phyloP scores from a whole-genome alignment of 495 filamentous ascomycete species.

The Aspergillus incahuasiensis region DNA sequence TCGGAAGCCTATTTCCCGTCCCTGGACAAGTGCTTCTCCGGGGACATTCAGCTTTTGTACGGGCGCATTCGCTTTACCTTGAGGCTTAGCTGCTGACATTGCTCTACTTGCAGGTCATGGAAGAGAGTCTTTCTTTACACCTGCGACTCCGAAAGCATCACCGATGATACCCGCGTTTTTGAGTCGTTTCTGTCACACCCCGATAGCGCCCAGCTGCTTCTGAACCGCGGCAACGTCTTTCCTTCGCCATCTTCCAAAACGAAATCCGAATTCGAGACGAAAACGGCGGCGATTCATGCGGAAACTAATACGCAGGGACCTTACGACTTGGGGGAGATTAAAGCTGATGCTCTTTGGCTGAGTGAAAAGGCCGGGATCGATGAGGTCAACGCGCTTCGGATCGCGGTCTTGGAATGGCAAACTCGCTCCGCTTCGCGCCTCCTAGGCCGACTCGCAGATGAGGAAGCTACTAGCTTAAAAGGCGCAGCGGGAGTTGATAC shows the following conservation, averaged over 20 bases:
- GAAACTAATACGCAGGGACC: constrained; percentile 61
- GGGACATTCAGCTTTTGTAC: constrained; percentile 55
- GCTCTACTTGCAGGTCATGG: constrained; percentile 60
- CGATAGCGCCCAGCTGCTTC: constrained; percentile 60
- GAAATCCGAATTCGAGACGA: constrained; percentile 75
- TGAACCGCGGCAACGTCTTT: constrained; percentile 60
- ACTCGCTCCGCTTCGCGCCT: constrained; percentile 61
- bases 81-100: constrained; percentile 10
- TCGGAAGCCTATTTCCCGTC: constrained; percentile 58
- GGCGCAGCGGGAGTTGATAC: constrained; percentile 59
- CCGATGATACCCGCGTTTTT: constrained; percentile 46
- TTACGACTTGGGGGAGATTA: constrained; percentile 76
- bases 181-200: constrained; percentile 63
- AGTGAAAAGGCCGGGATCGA: constrained; percentile 71
- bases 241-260: constrained; percentile 51
- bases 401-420: constrained; percentile 82
- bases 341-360: constrained; percentile 81
- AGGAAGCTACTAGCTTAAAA: constrained; percentile 63
- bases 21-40: constrained; percentile 58
- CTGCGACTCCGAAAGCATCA: constrained; percentile 46
- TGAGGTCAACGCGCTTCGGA: constrained; percentile 75
- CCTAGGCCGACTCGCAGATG: constrained; percentile 58
- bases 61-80: constrained; percentile 18
- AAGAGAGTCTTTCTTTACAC: constrained; percentile 63
- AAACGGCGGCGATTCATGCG: constrained; percentile 86